Evolutionary conservation across 345 rosid species (phyloP), one percentile per base, ranked within the genome.

Genomic region (Brassica nigra): DNA sequence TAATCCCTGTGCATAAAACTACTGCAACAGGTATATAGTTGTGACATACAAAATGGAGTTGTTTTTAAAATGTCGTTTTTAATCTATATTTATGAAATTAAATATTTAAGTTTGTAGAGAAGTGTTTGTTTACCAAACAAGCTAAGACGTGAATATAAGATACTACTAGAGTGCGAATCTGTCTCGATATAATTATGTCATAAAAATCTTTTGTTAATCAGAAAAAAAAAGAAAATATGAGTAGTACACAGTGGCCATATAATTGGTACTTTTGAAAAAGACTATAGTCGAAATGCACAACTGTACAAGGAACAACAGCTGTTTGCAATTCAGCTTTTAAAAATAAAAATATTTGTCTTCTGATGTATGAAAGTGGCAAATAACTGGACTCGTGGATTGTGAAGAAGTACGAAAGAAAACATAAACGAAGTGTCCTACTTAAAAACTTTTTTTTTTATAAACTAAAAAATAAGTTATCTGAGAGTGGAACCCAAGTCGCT

Each of bases 241-340:
- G 75, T 54, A 20, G 30, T 33, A 67, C 74, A 30, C 14, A 59
- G 61, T 80, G 76, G 75, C 44, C 79, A 70, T 62, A 76, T 80
- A 61, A 80, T 70, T 70, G 80, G 83, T 70, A 80, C 76, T 23
- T 63, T 23, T 18, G 80, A 80, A 70, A 80, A 80, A 37, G 83
- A 80, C 76, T 70, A 27, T 49, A 71, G 44, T 58, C 65, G 58
- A 71, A 65, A 33, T 47, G 34, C 14, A 76, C 66, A 71, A 54
- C 55, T 47, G 55, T 47, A 47, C 55, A 47, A 70, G 44, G 73
- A 62, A 70, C 27, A 39, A 69, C 80, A 81, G 80, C 83, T 81
- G 80, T 70, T 71, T 71, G 77, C 80, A 76, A 64, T 76, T 80
- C 72, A 75, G 64, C 1, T 44, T 73, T 59, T 54, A 2, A 5